Conservation (phyloP, 441 rosid species). For the Manihot esculenta region DNA sequence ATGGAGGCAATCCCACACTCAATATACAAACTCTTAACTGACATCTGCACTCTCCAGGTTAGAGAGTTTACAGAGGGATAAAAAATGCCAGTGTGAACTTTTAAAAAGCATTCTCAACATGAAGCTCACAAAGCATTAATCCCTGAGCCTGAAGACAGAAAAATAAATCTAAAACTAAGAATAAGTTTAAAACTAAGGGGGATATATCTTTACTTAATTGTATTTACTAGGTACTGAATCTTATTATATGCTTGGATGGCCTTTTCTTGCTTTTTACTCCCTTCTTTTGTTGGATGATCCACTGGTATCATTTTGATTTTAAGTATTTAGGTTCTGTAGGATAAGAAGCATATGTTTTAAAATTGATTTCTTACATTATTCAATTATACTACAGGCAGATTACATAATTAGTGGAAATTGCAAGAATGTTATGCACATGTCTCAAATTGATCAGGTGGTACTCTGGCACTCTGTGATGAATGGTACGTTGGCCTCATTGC, state of each 20-base stretch:
- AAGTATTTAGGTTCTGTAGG: neutral
- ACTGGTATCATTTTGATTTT: neutral
- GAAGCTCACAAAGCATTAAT: neutral
- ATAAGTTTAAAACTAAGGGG: neutral
- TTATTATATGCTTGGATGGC: neutral
- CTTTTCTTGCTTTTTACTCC: neutral
- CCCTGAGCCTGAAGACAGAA: neutral
- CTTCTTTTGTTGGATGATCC: neutral
- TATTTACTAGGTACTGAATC: neutral
- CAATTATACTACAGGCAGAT: slow-evolving; percentile 63
- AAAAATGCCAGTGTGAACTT: neutral
- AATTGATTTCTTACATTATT: slow-evolving; percentile 19
- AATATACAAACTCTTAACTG: no score
- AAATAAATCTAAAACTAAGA: neutral
- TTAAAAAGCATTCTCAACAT: neutral
- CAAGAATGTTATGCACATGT: slow-evolving; percentile 91
- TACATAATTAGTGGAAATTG: slow-evolving; percentile 80
- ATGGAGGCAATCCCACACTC: no score
- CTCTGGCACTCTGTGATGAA: slow-evolving; percentile 24
- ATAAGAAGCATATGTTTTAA: neutral
- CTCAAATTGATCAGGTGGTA: slow-evolving; percentile 46
- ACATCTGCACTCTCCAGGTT: no score
- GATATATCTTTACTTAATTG: neutral
- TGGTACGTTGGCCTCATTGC: slow-evolving; percentile 11
- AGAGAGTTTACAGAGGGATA: neutral